Base-by-base conservation (phyloP, 352 stramenopile genomes). In the Globisporangium splendens region DNA sequence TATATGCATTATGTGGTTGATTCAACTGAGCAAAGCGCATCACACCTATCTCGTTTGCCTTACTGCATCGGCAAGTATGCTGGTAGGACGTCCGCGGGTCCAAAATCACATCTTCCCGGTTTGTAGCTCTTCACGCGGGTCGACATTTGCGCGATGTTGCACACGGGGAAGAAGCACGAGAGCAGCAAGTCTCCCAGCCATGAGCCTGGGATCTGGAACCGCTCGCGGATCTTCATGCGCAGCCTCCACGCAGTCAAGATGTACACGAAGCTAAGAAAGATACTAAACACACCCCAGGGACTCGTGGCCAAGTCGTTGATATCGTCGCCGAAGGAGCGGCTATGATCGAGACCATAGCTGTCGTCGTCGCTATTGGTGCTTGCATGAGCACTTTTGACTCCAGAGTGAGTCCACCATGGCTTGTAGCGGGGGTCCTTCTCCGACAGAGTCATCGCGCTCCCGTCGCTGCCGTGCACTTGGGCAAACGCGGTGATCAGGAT, bases 91-190 rank as follows among this genome's bases (percentile, higher is more conserved):
- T 68, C 66, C 0, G 56, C 48, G 69, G 39, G 71, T 59, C 47
- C 77, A 65, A 76, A 93, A 46, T 67, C 91, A 79, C 86, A 90
- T 84, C 69, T 87, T 83, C 56, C 81, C 28, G 62, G 88, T 75
- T 57, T 63, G 50, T 72, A 63, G 35, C 63, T 67, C 44, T 72
- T 61, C 31, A 69, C 21, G 44, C 75, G 64, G 24, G 61, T 69
- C 50, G 67, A 59, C 67, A 75, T 70, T 42, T 79, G 71, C n/a
- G 68, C 65, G 17, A 79, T 48, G 1, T 39, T 50, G 46, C 68
- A 79, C 20, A 58, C 65, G 22, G 54, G 35, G 50, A 59, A 63
- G 21, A 52, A 57, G 52, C 58, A 50, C 24, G 41, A 66, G 22
- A 53, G 31, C 17, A 48, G 46, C 17, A 63, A 54, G 15, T 75